phyloP scores from a whole-genome alignment of 352 stramenopile genomes.

The Pythium apleroticum region DNA sequence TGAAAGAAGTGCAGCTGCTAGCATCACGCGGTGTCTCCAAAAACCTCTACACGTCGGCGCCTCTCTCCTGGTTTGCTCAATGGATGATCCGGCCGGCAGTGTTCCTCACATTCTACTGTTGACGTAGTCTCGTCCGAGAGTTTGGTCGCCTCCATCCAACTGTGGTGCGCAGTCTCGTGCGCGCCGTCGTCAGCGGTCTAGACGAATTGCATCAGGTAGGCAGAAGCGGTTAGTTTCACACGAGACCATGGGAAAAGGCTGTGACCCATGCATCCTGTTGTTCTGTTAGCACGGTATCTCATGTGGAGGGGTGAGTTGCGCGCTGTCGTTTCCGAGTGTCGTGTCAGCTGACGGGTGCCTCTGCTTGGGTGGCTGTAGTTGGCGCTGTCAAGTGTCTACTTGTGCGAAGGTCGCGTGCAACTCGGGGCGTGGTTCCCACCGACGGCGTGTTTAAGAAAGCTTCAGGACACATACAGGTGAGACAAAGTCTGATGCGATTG shows the following conservation, averaged over 20 bases:
- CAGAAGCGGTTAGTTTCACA: conserved; percentile 28
- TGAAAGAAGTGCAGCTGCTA: conserved; percentile 6
- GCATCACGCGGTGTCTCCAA: conserved; percentile 12
- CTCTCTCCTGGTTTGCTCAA: too few species aligned
- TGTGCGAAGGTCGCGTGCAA: conserved; percentile 36
- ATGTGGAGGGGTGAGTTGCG: conserved; percentile 38
- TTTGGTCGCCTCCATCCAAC: conserved; percentile 23
- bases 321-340: not conserved
- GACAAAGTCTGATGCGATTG: too few species aligned
- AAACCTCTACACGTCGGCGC: conserved; percentile 6
- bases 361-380: conserved; percentile 27
- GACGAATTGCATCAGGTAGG: conserved; percentile 18
- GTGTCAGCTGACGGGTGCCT: not conserved
- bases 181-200: conserved; percentile 11
- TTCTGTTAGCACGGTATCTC: conserved; percentile 20
- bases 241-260: too few species aligned
- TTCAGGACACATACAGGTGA: conserved; percentile 23
- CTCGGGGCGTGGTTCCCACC: conserved; percentile 49
- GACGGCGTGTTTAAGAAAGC: conserved; percentile 15
- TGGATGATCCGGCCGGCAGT: too few species aligned
- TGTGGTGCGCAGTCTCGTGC: conserved; percentile 10
- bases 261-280: not conserved
- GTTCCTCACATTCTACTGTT: not conserved
- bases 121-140: conserved; percentile 13
- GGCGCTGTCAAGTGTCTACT: conserved; percentile 42